Evolutionary conservation across 768 basidiomycete genomes (phyloP).

Genomic region (Kwoniella newhampshirensis): DNA sequence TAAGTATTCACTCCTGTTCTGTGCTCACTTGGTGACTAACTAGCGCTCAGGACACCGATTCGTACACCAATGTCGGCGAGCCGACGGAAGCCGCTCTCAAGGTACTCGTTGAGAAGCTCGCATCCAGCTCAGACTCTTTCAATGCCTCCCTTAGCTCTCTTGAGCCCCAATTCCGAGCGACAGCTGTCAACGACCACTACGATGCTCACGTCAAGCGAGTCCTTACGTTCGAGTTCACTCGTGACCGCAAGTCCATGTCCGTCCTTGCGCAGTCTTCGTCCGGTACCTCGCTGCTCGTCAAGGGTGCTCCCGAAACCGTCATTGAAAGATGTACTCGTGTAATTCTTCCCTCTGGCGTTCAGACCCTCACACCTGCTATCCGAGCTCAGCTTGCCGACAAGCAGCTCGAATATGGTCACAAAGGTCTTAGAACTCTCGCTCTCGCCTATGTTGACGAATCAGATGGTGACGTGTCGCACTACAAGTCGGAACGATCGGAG

Average conservation of each 20-base stretch:
- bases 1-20: conserved; percentile 52
- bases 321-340: conserved; percentile 73
- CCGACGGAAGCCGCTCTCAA: conserved; percentile 96
- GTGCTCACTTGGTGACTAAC: neutral
- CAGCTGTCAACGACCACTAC: conserved; percentile 79
- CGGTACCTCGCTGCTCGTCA: conserved; percentile 71
- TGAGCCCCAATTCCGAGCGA: conserved; percentile 65
- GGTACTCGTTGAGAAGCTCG: conserved; percentile 92
- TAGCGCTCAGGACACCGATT: conserved; percentile 66
- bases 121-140: conserved; percentile 61
- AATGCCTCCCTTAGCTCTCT: conserved; percentile 62
- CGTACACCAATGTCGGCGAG: conserved; percentile 84
- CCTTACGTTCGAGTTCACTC: conserved; percentile 94
- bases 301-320: conserved; percentile 94
- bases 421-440: conserved; percentile 86
- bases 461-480: conserved; percentile 75
- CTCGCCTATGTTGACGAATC: conserved; percentile 78
- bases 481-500: conserved; percentile 71
- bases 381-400: conserved; percentile 64
- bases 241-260: conserved; percentile 99
- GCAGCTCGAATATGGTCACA: conserved; percentile 70
- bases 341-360: conserved; percentile 57
- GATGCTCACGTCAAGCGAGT: conserved; percentile 73
- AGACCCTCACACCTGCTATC: conserved; percentile 67
- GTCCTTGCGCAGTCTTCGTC: conserved; percentile 75